These are phyloP conservation scores for Trichoderma reesei DNA, from an alignment of 495 filamentous ascomycete species.

Conservation along the genomic window DNA sequence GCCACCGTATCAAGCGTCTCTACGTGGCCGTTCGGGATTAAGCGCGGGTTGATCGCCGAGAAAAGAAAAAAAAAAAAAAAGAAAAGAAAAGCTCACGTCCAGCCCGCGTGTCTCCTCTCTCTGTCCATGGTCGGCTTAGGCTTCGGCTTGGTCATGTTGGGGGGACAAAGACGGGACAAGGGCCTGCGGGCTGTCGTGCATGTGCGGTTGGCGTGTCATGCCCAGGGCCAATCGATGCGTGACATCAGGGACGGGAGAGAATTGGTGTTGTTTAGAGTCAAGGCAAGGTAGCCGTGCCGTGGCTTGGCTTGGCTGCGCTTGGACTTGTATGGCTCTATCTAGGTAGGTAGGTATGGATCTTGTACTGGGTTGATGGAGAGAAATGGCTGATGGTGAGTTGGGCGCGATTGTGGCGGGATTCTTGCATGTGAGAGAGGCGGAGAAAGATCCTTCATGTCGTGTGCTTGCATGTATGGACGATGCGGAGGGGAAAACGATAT, in stretches of 20 bases:
- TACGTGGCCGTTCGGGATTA: neutral
- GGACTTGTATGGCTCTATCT: neutral
- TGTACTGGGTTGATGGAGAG: too few species aligned
- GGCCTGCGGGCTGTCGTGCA: slow-evolving; percentile 1
- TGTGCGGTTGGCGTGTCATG: neutral
- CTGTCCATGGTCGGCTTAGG: neutral
- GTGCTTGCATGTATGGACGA: too few species aligned
- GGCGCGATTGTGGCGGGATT: too few species aligned
- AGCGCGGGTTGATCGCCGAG: neutral
- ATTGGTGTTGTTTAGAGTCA: too few species aligned
- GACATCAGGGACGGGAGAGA: neutral
- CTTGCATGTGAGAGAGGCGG: too few species aligned
- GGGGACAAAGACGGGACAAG: neutral
- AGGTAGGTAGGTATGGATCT: too few species aligned
- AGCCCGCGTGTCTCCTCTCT: neutral
- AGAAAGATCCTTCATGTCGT: too few species aligned
- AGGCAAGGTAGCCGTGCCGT: too few species aligned
- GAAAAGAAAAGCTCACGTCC: neutral
- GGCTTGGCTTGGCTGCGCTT: neutral
- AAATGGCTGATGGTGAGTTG: too few species aligned
- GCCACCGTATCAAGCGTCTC: too few species aligned
- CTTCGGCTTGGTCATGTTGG: neutral
- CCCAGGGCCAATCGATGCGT: slow-evolving; percentile 2
- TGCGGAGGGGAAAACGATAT: too few species aligned
- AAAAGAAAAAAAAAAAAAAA: neutral